Evolutionary conservation across 164 flowering plant species (phyloP).

Genomic region (Cinnamomum chago): DNA sequence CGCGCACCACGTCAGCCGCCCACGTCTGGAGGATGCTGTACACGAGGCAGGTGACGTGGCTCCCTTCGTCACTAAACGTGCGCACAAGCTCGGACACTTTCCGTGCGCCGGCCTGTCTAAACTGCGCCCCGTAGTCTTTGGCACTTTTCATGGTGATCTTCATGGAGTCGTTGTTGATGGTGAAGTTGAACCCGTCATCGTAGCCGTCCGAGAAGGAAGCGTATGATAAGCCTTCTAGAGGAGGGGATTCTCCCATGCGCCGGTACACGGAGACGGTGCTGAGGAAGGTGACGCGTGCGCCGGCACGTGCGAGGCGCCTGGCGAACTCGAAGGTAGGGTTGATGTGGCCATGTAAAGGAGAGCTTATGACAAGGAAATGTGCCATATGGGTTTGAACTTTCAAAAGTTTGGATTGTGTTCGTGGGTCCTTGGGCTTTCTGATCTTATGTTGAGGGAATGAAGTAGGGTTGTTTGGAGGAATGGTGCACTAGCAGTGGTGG

Average conservation of each 20-base stretch:
- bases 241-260: conserved; percentile 11
- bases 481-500: no score
- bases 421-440: no score
- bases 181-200: conserved; percentile 26
- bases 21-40: conserved; percentile 40
- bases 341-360: conserved; percentile 43
- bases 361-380: conserved; percentile 36
- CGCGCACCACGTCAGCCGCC: conserved; percentile 37
- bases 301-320: conserved; percentile 26
- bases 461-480: no score
- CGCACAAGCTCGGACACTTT: conserved; percentile 11
- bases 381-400: background rate
- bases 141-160: no score
- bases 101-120: conserved; percentile 8
- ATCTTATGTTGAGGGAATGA: no score
- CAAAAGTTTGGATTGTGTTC: no score
- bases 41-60: conserved; percentile 30
- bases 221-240: conserved; percentile 23
- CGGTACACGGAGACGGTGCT: conserved; percentile 26
- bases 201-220: conserved; percentile 46
- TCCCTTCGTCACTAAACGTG: conserved; percentile 12
- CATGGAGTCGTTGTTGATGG: background rate
- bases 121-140: background rate
- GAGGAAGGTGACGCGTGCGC: conserved; percentile 38
- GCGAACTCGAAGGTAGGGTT: conserved; percentile 54